Evolutionary conservation across 2,329 filamentous ascomycete species (phyloP), one percentile per base, ranked within the genome.

Genomic region (Claviceps digitariae): DNA sequence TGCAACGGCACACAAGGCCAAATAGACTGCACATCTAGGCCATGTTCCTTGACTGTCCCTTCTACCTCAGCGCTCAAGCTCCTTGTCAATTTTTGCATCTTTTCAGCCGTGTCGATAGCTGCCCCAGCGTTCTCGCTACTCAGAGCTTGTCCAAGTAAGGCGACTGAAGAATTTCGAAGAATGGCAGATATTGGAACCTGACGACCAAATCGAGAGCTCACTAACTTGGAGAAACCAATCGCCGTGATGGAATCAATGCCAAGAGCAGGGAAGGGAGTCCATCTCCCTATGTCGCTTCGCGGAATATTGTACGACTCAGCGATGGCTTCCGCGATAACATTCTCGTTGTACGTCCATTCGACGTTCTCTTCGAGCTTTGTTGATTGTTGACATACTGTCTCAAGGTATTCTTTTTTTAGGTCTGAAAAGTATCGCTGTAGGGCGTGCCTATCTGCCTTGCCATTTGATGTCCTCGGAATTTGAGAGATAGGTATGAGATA

Each of bases 1-100:
- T 96, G 90, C 0, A 96, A 70, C 1, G 90, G 86, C 1, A 89
- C 94, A 63, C 90, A 95, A 1, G 90, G 90, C 5, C 90, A 69
- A 9, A 95, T 73, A 1, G 70, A 72, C 31, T 77, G 67, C 2
- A 86, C 70, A 0, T 59, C 46, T 4, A 66, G 63, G 0, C 65
- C 64, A 2, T 65, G 56, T 4, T 55, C 31, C 5, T 21, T 7
- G 12, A 57, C 51, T 17, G 9, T 12, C 8, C 27, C 23, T 6
- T 25, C 23, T 15, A 57, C 38, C 13, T 60, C 53, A 2, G 31
- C 40, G 1, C 47, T 21, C 6, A 57, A 48, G 4, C 10, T 31
- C 17, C 34, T 17, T 4, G 58, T 46, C 52, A 77, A 70, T 0
- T 58, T 60, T 34, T 51, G 23, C 5, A 43, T 52, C 13, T 48